These are phyloP conservation scores for Cladophialophora psammophila DNA, from an alignment of 2,329 filamentous ascomycete genomes.

Conservation along the genomic window DNA sequence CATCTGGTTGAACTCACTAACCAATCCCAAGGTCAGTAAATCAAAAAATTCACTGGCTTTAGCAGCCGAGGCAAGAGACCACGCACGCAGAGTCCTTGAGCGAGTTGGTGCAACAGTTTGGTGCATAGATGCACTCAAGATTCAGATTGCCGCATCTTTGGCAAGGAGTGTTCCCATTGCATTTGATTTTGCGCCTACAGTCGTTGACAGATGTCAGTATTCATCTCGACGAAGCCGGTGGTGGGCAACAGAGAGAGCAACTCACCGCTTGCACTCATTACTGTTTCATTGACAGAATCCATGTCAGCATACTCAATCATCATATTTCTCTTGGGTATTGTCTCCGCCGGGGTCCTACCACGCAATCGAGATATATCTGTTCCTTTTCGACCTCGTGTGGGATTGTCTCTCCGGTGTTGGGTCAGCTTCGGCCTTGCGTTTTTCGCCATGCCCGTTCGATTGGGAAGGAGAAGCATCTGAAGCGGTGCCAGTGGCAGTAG, in stretches of 20 bases:
- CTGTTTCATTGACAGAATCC: slow-evolving; percentile 45
- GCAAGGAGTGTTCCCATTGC: slow-evolving; percentile 71
- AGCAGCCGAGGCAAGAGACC: not conserved
- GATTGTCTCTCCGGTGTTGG: slow-evolving; percentile 27
- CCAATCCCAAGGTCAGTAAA: slow-evolving; percentile 10
- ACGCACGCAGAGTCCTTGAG: slow-evolving; percentile 85
- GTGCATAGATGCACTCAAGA: slow-evolving; percentile 69
- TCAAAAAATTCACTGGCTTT: not conserved
- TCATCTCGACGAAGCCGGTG: not conserved
- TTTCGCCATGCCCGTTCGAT: slow-evolving; percentile 32
- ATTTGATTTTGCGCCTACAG: slow-evolving; percentile 65
- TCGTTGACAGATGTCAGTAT: slow-evolving; percentile 1
- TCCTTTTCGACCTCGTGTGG: slow-evolving; percentile 65
- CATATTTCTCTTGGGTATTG: not conserved
- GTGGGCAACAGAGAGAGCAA: not conserved
- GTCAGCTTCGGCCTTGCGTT: slow-evolving; percentile 37
- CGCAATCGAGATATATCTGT: slow-evolving; percentile 72
- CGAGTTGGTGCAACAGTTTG: slow-evolving; percentile 73
- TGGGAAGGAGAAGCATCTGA: slow-evolving; percentile 36
- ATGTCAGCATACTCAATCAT: slow-evolving; percentile 4
- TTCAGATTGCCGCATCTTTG: slow-evolving; percentile 70
- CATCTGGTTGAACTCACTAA: slow-evolving; percentile 81
- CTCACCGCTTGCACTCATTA: slow-evolving; percentile 67
- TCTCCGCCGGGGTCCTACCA: slow-evolving; percentile 56
- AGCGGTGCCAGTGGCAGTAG: slow-evolving; percentile 18